Evolutionary conservation across 306 rosid genomes (phyloP).

Genomic region (Ochetophila trinervis): DNA sequence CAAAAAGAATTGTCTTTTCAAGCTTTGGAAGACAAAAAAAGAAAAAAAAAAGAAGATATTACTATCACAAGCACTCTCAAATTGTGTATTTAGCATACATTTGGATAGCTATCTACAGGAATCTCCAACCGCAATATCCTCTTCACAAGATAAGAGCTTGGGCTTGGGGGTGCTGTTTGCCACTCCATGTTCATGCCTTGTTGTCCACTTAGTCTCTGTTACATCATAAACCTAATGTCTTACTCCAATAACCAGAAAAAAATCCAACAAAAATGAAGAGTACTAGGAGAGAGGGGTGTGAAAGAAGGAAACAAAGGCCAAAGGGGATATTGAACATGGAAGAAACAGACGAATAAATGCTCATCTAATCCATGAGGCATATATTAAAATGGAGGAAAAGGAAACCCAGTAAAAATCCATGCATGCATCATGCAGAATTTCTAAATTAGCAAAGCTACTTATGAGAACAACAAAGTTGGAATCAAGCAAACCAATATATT

Average conservation of each 20-base stretch:
- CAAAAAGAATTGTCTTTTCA: constrained; percentile 25
- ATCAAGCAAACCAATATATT: no score
- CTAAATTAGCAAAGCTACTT: no score
- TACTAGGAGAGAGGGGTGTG: background rate
- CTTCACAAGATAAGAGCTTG: constrained; percentile 82
- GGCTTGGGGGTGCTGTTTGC: constrained; percentile 96
- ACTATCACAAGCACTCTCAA: background rate
- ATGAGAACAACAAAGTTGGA: no score
- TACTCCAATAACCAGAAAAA: constrained; percentile 1
- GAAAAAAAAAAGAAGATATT: background rate
- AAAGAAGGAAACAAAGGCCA: background rate
- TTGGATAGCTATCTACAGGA: constrained; percentile 86
- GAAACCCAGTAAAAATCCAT: background rate
- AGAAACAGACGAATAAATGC: background rate
- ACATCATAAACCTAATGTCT: constrained; percentile 17
- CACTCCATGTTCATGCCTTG: constrained; percentile 95
- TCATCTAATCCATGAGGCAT: background rate
- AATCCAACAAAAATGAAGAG: background rate
- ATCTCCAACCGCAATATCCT: constrained; percentile 92
- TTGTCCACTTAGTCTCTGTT: constrained; percentile 70
- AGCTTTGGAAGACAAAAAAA: constrained; percentile 9
- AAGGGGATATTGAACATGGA: background rate
- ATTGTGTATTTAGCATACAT: constrained; percentile 42
- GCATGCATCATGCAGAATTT: no score
- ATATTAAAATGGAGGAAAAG: background rate